These are phyloP conservation scores for Diaporthe velutina DNA, from an alignment of 2,329 filamentous ascomycete species.

Conservation along the genomic window DNA sequence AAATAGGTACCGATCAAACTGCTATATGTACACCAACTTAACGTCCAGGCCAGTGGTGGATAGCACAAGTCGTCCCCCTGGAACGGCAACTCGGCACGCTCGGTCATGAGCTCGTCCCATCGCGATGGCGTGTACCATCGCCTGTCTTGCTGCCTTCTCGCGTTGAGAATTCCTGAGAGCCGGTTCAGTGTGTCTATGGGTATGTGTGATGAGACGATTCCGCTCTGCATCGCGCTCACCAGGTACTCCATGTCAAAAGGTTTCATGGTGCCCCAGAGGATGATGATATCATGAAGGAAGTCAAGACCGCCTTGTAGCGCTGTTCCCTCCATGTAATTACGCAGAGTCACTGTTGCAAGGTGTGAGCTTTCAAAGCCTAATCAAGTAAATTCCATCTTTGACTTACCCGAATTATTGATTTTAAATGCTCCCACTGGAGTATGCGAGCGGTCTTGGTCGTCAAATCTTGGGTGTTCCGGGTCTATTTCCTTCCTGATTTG, in stretches of 20 bases:
- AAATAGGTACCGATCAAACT: constrained; percentile 38
- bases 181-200: not conserved
- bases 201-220: not conserved
- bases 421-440: constrained; percentile 32
- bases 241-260: constrained; percentile 41
- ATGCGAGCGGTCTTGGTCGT: constrained; percentile 19
- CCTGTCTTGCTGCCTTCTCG: not conserved
- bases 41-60: constrained; percentile 40
- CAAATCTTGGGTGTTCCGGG: constrained; percentile 27
- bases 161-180: not conserved
- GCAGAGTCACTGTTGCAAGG: not conserved
- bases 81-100: not conserved
- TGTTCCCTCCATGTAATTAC: constrained; percentile 20
- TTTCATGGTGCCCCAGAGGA: not conserved
- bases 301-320: not conserved
- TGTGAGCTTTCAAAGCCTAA: too few species aligned
- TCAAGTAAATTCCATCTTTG: not conserved
- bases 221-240: constrained; percentile 48
- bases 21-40: constrained; percentile 40
- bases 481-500: constrained; percentile 4
- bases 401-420: not conserved
- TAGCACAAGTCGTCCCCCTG: not conserved
- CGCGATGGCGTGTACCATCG: not conserved
- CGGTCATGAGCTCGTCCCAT: not conserved
- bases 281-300: not conserved